Evolutionary conservation across 768 basidiomycete species (phyloP).

Genomic region (Scleroderma bovista): DNA sequence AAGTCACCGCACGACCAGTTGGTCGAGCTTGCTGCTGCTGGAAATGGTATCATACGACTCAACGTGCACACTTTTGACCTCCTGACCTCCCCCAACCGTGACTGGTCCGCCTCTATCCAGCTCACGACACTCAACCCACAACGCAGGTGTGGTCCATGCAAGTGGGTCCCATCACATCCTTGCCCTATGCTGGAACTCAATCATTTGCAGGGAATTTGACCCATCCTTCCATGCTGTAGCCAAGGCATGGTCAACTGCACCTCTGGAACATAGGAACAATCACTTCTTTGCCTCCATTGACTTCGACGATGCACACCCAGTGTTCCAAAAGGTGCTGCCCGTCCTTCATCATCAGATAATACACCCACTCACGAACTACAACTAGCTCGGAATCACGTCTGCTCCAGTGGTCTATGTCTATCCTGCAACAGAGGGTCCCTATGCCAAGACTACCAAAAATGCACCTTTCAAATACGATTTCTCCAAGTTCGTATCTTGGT

Average conservation of each 20-base stretch:
- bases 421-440: conserved; percentile 66
- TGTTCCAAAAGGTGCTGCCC: conserved; percentile 74
- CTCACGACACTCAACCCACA: conserved; percentile 82
- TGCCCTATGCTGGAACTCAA: not conserved
- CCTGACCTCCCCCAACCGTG: conserved; percentile 66
- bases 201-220: conserved; percentile 66
- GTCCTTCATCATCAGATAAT: not conserved
- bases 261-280: conserved; percentile 56
- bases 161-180: conserved; percentile 42
- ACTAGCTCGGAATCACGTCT: conserved; percentile 72
- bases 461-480: conserved; percentile 71
- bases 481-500: conserved; percentile 45
- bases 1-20: conserved; percentile 49
- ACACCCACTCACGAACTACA: conserved; percentile 2
- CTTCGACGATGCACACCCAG: conserved; percentile 67
- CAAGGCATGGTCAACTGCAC: conserved; percentile 69
- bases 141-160: conserved; percentile 90
- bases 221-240: conserved; percentile 80
- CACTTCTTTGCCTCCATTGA: conserved; percentile 95
- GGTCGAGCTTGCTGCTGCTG: conserved; percentile 57
- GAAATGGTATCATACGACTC: conserved; percentile 79
- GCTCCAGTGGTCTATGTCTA: conserved; percentile 84
- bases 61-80: conserved; percentile 73
- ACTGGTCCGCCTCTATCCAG: conserved; percentile 84
- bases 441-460: conserved; percentile 43